Percentiles rank a stretch among this genome's conserved stretches.
These are phyloP conservation scores for Diplodia sapinea DNA, from an alignment of 2,329 filamentous ascomycete species.

Conservation along the genomic window DNA sequence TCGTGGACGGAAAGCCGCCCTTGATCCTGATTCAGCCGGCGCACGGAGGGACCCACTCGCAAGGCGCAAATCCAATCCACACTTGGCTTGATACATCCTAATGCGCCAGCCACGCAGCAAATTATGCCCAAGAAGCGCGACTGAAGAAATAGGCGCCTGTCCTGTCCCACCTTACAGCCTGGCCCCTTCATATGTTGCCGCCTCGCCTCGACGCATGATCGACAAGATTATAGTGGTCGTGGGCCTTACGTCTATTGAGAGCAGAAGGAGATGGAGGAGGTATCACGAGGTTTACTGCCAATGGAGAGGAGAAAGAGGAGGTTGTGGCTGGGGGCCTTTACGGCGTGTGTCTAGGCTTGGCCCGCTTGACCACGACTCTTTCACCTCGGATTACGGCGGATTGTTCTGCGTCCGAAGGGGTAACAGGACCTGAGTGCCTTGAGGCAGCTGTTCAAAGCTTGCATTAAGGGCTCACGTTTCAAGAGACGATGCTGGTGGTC, in stretches of 20 bases:
- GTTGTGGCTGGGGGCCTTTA: neutral
- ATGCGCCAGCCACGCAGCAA: slow-evolving; percentile 18
- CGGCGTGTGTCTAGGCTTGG: neutral
- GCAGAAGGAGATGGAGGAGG: neutral
- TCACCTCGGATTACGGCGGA: neutral
- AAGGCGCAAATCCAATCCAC: neutral
- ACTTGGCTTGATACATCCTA: slow-evolving; percentile 15
- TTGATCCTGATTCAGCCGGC: neutral
- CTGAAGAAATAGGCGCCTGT: slow-evolving; percentile 4
- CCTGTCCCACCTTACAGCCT: neutral
- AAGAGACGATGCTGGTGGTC: neutral
- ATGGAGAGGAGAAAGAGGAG: neutral
- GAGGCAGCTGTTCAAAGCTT: neutral
- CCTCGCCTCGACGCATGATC: neutral
- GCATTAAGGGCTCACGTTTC: neutral
- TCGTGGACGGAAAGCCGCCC: neutral
- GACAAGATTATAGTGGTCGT: neutral
- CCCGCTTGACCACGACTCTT: neutral
- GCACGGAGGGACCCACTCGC: neutral
- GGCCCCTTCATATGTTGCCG: neutral
- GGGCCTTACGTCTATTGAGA: neutral
- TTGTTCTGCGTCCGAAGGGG: neutral
- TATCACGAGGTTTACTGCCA: neutral
- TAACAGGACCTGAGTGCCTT: neutral
- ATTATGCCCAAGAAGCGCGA: neutral